Conservation (phyloP, 306 rosid species). For the Quercus berberidifolia region DNA sequence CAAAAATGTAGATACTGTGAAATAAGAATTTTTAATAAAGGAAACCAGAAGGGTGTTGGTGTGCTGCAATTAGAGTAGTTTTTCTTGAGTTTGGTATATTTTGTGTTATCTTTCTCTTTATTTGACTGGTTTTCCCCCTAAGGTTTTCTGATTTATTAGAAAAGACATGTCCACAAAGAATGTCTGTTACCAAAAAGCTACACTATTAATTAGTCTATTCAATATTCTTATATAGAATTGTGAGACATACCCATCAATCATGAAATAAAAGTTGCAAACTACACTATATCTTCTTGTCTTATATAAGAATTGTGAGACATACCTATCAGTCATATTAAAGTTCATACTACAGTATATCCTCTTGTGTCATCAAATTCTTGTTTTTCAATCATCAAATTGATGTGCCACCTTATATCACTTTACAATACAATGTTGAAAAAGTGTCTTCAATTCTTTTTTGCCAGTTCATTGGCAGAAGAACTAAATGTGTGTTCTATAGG, state of each 20-base stretch:
- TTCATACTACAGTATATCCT: not conserved
- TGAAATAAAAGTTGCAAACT: not conserved
- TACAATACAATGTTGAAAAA: not conserved
- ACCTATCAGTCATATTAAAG: no score
- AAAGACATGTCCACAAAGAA: not conserved
- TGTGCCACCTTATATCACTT: not conserved
- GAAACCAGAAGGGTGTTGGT: no score
- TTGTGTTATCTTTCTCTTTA: not conserved
- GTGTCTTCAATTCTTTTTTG: not conserved
- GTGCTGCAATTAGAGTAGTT: no score
- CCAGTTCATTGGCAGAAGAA: no score
- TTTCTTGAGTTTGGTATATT: not conserved
- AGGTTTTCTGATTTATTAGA: not conserved
- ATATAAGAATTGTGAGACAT: no score
- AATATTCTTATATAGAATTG: not conserved
- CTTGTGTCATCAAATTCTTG: not conserved
- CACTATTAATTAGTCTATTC: not conserved
- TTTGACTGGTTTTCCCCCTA: not conserved
- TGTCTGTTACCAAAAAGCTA: not conserved
- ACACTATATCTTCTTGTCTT: not conserved
- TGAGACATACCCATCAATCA: not conserved
- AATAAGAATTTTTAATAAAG: no score
- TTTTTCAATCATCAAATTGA: not conserved
- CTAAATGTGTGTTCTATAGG: no score
- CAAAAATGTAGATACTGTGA: no score